Evolutionary conservation across 352 stramenopile species (phyloP).

Genomic region (Pythium chondricola): DNA sequence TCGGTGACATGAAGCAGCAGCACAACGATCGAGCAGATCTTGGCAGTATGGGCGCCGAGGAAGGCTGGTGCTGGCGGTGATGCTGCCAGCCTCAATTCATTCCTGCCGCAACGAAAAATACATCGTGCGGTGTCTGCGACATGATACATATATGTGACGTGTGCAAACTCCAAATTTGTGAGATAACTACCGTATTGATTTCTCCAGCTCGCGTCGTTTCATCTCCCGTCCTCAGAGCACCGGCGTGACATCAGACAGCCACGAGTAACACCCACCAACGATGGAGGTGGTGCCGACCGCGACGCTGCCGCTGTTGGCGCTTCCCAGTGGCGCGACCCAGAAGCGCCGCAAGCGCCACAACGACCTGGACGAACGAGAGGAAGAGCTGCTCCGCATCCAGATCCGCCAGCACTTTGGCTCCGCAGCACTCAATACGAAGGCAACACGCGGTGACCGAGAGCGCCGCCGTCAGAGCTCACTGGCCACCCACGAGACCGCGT

Average conservation of each 20-base stretch:
- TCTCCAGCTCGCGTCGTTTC: constrained; percentile 19
- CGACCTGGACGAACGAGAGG: constrained; percentile 37
- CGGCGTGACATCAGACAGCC: background rate
- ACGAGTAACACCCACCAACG: constrained; percentile 1
- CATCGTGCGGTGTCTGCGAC: too few species aligned
- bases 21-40: background rate
- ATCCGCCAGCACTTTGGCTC: constrained; percentile 39
- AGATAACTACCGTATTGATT: too few species aligned
- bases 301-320: constrained; percentile 26
- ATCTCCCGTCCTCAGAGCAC: background rate
- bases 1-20: constrained; percentile 2
- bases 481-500: constrained; percentile 12
- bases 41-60: too few species aligned
- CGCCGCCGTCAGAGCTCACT: constrained; percentile 2
- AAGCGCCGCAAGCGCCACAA: constrained; percentile 37
- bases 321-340: constrained; percentile 29
- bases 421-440: constrained; percentile 1
- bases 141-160: constrained; percentile 8
- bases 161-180: constrained; percentile 4
- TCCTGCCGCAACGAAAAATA: too few species aligned
- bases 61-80: too few species aligned
- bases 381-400: constrained; percentile 36
- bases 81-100: too few species aligned
- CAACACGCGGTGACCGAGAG: background rate
- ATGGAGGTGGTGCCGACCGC: constrained; percentile 21